phyloP scores from a whole-genome alignment of 192 early-diverging fungal genomes.

The Funneliformis geosporum region DNA sequence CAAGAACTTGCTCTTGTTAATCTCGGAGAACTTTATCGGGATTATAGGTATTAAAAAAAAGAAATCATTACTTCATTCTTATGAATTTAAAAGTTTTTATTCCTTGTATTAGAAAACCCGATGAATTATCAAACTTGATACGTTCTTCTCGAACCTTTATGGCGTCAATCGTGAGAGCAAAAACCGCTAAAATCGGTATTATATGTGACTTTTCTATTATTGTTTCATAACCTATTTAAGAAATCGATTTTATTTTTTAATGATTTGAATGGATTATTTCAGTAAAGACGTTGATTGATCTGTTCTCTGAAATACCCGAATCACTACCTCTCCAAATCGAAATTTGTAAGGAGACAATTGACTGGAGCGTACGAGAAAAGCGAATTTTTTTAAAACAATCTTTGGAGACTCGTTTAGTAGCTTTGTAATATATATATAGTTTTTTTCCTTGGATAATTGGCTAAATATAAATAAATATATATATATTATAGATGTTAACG shows the following conservation, averaged over 20 bases:
- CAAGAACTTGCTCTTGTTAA: conserved; percentile 73
- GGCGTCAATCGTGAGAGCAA: conserved; percentile 87
- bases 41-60: conserved; percentile 52
- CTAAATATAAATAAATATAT: too few relatives aligned
- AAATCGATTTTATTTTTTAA: neutral
- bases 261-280: neutral
- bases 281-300: conserved; percentile 84
- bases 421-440: conserved; percentile 58
- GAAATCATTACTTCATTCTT: neutral
- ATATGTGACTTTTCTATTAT: neutral
- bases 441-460: neutral
- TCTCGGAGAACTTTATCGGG: conserved; percentile 73
- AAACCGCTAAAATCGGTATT: conserved; percentile 90
- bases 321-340: conserved; percentile 88
- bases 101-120: conserved; percentile 57
- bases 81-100: neutral
- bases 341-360: conserved; percentile 91
- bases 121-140: conserved; percentile 80
- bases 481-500: neutral
- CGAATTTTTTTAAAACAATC: conserved; percentile 94
- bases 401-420: conserved; percentile 89
- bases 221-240: neutral
- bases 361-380: conserved; percentile 91
- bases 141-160: conserved; percentile 79
- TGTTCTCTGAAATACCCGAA: conserved; percentile 85